phyloP scores from a whole-genome alignment of 371 early-diverging fungal species.

The Umbelopsis sp. region DNA sequence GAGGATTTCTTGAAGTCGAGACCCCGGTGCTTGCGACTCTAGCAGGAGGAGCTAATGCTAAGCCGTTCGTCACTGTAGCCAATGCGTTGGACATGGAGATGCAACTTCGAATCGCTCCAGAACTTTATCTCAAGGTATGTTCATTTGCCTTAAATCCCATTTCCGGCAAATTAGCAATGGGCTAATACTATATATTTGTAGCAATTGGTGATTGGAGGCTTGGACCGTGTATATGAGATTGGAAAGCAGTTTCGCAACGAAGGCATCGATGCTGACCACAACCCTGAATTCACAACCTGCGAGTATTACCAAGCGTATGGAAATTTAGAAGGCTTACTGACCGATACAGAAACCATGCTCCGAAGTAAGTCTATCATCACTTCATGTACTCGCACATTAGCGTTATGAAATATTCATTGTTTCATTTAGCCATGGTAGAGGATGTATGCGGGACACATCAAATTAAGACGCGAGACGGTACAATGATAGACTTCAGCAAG shows the following conservation, averaged over 20 bases:
- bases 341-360: slow-evolving; percentile 86
- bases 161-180: background rate
- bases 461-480: slow-evolving; percentile 58
- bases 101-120: slow-evolving; percentile 94
- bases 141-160: background rate
- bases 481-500: slow-evolving; percentile 69
- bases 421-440: slow-evolving; percentile 80
- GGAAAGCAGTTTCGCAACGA: slow-evolving; percentile 99
- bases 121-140: slow-evolving; percentile 87
- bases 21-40: slow-evolving; percentile 91
- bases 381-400: background rate
- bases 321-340: slow-evolving; percentile 80
- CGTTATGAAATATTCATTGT: background rate
- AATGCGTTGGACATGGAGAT: slow-evolving; percentile 82
- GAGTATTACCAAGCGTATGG: slow-evolving; percentile 98
- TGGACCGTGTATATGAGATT: slow-evolving; percentile 95
- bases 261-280: slow-evolving; percentile 96
- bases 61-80: slow-evolving; percentile 89
- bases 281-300: slow-evolving; percentile 98
- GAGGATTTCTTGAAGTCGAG: slow-evolving; percentile 95
- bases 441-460: slow-evolving; percentile 74
- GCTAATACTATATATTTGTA: slow-evolving; percentile 18
- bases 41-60: slow-evolving; percentile 96
- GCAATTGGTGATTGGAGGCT: slow-evolving; percentile 94
- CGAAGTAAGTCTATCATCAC: slow-evolving; percentile 32